phyloP scores from a whole-genome alignment of 257 asterid species.

The Mentha longifolia region DNA sequence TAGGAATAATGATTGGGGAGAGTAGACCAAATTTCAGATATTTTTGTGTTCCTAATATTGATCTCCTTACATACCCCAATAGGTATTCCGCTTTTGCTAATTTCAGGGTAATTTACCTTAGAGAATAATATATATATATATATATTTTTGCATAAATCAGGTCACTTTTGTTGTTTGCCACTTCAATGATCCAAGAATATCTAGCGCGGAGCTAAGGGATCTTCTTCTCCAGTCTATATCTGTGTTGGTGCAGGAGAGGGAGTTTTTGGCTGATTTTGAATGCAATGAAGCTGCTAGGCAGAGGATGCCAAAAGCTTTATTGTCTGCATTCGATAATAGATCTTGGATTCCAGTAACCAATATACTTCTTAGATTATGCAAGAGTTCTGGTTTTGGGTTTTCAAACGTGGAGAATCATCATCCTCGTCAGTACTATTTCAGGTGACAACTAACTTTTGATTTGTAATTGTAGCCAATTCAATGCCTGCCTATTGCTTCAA shows the following conservation, averaged over 20 bases:
- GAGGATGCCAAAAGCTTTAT: constrained; percentile 79
- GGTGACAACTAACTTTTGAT: constrained; percentile 44
- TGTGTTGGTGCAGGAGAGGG: constrained; percentile 84
- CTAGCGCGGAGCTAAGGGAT: constrained; percentile 87
- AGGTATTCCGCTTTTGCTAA: not conserved
- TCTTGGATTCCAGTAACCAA: constrained; percentile 96
- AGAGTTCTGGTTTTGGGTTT: constrained; percentile 80
- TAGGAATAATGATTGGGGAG: not conserved
- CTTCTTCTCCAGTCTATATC: constrained; percentile 96
- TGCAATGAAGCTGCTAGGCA: constrained; percentile 79
- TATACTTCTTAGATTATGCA: constrained; percentile 78
- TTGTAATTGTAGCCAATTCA: constrained; percentile 11
- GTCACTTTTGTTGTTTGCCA: constrained; percentile 84
- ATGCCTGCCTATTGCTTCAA: constrained; percentile 18
- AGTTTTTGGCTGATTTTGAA: constrained; percentile 80
- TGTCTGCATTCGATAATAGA: constrained; percentile 86
- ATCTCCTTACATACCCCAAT: not conserved
- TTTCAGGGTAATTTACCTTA: not conserved
- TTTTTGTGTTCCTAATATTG: not conserved
- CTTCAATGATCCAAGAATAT: constrained; percentile 90
- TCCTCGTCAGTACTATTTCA: constrained; percentile 79
- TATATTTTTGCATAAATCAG: constrained; percentile 42
- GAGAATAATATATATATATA: not conserved
- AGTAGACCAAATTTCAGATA: not conserved
- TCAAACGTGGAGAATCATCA: constrained; percentile 85